Evolutionary conservation across 345 rosid genomes (phyloP).

Genomic region (Lenwebbia sp.): DNA sequence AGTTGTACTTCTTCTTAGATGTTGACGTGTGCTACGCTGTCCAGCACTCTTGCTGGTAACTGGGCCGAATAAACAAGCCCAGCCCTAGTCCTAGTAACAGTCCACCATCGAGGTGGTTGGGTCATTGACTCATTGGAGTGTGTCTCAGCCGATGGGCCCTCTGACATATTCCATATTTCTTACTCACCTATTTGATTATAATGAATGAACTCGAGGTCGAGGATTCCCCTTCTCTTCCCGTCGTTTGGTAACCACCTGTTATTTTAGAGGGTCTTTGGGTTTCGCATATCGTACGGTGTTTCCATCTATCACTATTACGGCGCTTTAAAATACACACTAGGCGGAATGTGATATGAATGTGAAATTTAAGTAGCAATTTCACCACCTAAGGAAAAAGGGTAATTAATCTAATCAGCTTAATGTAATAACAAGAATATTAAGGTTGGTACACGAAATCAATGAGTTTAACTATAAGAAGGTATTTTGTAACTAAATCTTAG

Average conservation of each 20-base stretch:
- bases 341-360: neutral
- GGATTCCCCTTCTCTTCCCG: neutral
- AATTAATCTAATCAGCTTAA: neutral
- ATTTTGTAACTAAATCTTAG: too few relatives aligned
- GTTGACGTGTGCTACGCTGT: neutral
- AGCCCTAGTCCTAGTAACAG: neutral
- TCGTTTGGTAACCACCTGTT: neutral
- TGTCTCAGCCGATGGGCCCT: neutral
- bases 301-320: too few relatives aligned
- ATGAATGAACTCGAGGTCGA: neutral
- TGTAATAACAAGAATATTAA: neutral
- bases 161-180: neutral
- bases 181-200: neutral
- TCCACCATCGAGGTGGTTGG: neutral
- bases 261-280: too few relatives aligned
- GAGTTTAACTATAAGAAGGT: too few relatives aligned
- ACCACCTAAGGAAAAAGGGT: neutral
- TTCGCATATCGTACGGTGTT: too few relatives aligned
- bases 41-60: neutral
- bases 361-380: neutral
- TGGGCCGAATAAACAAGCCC: neutral
- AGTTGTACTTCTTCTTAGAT: too few relatives aligned
- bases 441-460: neutral
- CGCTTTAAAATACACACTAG: neutral
- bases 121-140: neutral